Conservation (phyloP, 352 stramenopile species). For the Pythium insidiosum region DNA sequence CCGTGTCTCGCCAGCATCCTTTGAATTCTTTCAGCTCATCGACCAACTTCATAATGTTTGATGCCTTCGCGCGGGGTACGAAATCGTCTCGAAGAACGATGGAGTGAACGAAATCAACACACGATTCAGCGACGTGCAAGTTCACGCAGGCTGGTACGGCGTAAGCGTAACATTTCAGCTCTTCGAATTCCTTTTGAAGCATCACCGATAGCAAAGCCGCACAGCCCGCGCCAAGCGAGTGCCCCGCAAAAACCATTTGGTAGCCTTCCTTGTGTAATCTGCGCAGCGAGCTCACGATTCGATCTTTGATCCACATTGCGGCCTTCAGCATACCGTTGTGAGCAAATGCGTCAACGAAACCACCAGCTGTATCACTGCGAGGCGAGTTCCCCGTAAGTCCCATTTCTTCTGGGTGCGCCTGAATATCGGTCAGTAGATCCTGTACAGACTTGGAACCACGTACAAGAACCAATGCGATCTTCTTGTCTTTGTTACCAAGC, state of each 20-base stretch:
- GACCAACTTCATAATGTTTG: constrained; percentile 75
- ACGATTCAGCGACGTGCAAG: constrained; percentile 70
- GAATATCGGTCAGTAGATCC: constrained; percentile 79
- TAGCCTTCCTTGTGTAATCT: constrained; percentile 72
- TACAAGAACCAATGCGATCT: constrained; percentile 72
- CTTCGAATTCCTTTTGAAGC: constrained; percentile 80
- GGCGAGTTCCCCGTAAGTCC: constrained; percentile 25
- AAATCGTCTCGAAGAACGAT: constrained; percentile 83
- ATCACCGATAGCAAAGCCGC: constrained; percentile 73
- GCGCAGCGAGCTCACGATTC: constrained; percentile 66
- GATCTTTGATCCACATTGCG: constrained; percentile 84
- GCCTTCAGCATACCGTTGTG: constrained; percentile 85
- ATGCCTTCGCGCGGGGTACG: constrained; percentile 74
- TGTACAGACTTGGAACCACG: constrained; percentile 83
- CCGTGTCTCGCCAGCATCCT: constrained; percentile 69
- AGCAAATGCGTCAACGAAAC: constrained; percentile 80
- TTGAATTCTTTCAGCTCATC: constrained; percentile 75
- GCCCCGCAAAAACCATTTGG: constrained; percentile 70
- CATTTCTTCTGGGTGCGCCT: constrained; percentile 74
- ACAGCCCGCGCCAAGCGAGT: constrained; percentile 75
- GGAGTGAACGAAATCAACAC: constrained; percentile 70
- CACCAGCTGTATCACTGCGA: constrained; percentile 37
- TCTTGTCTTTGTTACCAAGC: constrained; percentile 70
- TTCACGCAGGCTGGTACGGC: constrained; percentile 79
- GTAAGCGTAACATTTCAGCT: constrained; percentile 82